phyloP scores from a whole-genome alignment of 2,329 filamentous ascomycete species.

The Trichoderma oligosporum region DNA sequence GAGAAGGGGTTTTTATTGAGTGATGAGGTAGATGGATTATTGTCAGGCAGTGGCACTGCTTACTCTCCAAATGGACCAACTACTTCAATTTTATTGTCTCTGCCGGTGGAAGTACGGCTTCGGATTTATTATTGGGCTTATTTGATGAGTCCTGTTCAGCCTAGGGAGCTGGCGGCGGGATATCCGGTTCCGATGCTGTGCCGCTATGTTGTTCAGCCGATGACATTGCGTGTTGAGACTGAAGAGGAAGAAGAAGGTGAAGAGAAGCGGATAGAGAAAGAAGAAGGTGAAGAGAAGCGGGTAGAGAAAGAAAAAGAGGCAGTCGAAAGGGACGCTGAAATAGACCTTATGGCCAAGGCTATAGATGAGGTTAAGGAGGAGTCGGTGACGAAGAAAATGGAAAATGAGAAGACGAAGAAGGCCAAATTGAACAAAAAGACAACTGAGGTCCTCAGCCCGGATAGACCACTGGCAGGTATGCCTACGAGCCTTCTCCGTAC shows the following conservation, averaged over 20 bases:
- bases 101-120: conserved; percentile 45
- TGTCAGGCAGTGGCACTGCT: no score
- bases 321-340: no score
- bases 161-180: conserved; percentile 39
- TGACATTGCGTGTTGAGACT: conserved; percentile 19
- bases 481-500: conserved; percentile 39
- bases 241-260: conserved; percentile 1
- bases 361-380: no score
- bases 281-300: conserved; percentile 6
- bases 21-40: background rate
- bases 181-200: conserved; percentile 36
- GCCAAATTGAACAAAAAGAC: background rate
- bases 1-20: background rate
- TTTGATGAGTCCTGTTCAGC: conserved; percentile 36
- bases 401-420: background rate
- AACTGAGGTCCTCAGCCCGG: conserved; percentile 28
- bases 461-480: conserved; percentile 38
- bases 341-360: no score
- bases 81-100: conserved; percentile 27
- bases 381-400: no score
- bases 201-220: conserved; percentile 31
- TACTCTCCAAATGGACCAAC: background rate
- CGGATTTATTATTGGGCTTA: conserved; percentile 45
- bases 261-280: background rate
- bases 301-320: background rate